Evolutionary conservation across 176 grass and related monocot genomes (phyloP).

Genomic region (Tillandsia fasciculata): DNA sequence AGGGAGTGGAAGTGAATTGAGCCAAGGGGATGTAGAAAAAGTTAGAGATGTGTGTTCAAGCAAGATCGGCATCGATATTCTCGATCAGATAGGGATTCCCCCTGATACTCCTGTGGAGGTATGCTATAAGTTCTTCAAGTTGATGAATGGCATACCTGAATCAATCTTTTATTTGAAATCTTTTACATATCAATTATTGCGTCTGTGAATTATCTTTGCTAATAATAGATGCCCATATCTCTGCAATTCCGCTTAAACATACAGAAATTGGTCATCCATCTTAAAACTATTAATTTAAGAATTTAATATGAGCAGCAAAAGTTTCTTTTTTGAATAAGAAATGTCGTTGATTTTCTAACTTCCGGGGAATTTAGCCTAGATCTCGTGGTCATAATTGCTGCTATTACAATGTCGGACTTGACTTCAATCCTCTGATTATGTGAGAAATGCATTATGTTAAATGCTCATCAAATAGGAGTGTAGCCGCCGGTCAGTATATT

Average conservation of each 20-base stretch:
- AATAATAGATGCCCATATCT: background rate
- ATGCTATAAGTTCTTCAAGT: constrained; percentile 9
- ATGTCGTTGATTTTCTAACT: no score
- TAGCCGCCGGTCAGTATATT: no score
- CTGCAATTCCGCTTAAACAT: background rate
- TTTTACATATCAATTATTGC: background rate
- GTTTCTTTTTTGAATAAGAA: no score
- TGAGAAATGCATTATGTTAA: no score
- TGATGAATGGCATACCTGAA: background rate
- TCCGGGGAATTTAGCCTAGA: no score
- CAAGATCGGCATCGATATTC: constrained; percentile 21
- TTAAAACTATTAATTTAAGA: background rate
- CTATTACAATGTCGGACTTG: no score
- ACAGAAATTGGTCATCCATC: background rate
- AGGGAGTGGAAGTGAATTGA: constrained; percentile 21
- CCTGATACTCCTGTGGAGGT: constrained; percentile 38
- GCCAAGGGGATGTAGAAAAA: constrained; percentile 11
- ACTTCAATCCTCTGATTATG: no score
- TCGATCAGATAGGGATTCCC: constrained; percentile 26
- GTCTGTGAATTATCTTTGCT: background rate
- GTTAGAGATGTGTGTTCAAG: constrained; percentile 14
- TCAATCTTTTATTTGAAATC: background rate
- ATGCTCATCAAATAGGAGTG: no score
- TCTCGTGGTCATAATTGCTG: no score
- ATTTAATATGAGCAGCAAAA: background rate